Percentiles rank a stretch among this genome's conserved stretches.
These are phyloP conservation scores for Ogataea siamensis DNA, from an alignment of 805 yeast genomes.

Conservation along the genomic window DNA sequence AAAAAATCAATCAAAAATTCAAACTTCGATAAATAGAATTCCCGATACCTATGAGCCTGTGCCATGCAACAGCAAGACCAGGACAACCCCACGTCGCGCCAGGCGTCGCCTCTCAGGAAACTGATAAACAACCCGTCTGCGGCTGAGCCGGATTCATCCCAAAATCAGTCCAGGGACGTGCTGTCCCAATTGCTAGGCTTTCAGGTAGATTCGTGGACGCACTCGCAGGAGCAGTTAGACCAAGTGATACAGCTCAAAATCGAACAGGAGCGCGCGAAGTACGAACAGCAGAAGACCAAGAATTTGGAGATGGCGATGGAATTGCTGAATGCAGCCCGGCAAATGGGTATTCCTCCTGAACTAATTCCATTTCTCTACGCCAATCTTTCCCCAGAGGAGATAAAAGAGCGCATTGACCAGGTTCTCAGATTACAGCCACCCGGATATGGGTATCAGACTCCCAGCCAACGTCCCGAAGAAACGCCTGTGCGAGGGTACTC, in stretches of 20 bases:
- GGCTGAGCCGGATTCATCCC: background rate
- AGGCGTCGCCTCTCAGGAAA: conserved; percentile 17
- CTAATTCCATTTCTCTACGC: conserved; percentile 28
- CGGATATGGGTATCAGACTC: conserved; percentile 3
- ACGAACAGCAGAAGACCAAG: conserved; percentile 36
- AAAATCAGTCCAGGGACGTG: conserved; percentile 3
- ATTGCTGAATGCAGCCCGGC: conserved; percentile 32
- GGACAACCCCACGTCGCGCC: conserved; percentile 12
- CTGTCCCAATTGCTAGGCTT: conserved; percentile 16
- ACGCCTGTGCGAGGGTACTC: conserved; percentile 19
- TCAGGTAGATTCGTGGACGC: conserved; percentile 30
- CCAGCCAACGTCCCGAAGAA: conserved; percentile 13
- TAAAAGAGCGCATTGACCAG: conserved; percentile 15
- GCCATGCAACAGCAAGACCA: conserved; percentile 11
- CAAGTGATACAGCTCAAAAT: conserved; percentile 37
- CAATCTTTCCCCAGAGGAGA: conserved; percentile 15
- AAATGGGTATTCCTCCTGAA: conserved; percentile 24
- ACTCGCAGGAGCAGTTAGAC: conserved; percentile 35
- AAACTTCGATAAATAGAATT: background rate
- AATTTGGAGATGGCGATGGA: conserved; percentile 37
- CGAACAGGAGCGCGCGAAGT: conserved; percentile 44
- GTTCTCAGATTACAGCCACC: conserved; percentile 8
- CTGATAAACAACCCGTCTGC: conserved; percentile 9
- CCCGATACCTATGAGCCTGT: conserved; percentile 8
- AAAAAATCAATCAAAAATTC: conserved; percentile 1